A percentile compares a stretch with the other conserved stretches of the same genome.
phyloP scores from a whole-genome alignment of 495 filamentous ascomycete genomes.

The Penicillium pancosmium region DNA sequence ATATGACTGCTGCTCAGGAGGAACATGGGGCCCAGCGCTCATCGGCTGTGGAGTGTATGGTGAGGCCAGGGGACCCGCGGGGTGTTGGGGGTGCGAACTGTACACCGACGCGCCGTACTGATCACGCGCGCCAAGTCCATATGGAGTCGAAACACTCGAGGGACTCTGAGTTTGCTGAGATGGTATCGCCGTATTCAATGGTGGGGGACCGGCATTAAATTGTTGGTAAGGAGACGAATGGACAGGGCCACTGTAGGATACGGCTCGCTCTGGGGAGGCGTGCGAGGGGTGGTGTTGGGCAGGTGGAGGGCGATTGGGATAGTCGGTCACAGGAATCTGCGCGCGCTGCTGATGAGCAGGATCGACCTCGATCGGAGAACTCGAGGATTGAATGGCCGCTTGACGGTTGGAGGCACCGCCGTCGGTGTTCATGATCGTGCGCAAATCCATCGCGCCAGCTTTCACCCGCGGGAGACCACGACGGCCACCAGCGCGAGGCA shows the following conservation, averaged over 20 bases:
- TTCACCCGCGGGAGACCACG: conserved; percentile 23
- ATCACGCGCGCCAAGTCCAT: conserved; percentile 41
- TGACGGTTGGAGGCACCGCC: conserved; percentile 36
- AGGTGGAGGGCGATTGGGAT: conserved; percentile 41
- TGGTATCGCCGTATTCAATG: conserved; percentile 35
- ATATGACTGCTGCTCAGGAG: conserved; percentile 41
- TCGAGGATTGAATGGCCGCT: conserved; percentile 30
- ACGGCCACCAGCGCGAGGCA: conserved; percentile 28
- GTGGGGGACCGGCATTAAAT: conserved; percentile 34
- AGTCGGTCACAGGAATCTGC: conserved; percentile 32
- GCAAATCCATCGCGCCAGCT: conserved; percentile 53
- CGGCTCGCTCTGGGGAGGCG: conserved; percentile 44
- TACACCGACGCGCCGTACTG: conserved; percentile 35
- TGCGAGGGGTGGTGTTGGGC: conserved; percentile 44
- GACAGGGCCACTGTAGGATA: conserved; percentile 39
- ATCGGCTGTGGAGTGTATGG: conserved; percentile 40
- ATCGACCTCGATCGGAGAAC: conserved; percentile 20
- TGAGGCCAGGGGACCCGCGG: conserved; percentile 32
- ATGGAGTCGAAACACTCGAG: conserved; percentile 35
- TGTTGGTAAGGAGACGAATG: conserved; percentile 51
- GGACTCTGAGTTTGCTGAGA: conserved; percentile 43
- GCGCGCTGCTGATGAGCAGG: conserved; percentile 34
- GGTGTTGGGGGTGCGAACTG: conserved; percentile 36
- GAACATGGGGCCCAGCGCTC: conserved; percentile 33
- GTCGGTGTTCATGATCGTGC: conserved; percentile 56